Evolutionary conservation across 768 basidiomycete genomes (phyloP), one percentile per base, ranked within the genome.

Genomic region (Gloeopeniophorella convolvens): DNA sequence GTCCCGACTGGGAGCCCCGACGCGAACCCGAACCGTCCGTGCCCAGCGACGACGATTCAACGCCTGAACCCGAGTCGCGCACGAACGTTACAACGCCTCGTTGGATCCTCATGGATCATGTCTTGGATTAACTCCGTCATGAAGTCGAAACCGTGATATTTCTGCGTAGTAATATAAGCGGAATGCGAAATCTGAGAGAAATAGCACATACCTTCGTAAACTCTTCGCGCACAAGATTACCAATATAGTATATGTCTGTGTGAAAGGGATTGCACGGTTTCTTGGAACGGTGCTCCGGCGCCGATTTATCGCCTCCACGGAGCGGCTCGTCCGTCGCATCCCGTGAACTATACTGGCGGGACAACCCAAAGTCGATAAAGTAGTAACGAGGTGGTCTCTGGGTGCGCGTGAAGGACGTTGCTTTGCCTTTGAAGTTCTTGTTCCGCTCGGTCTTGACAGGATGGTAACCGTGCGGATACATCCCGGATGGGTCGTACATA

Each of bases 291-390:
- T 65, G 66, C 46, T 70, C 69, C 2, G 69, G 68, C 1, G 67
- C 65, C 0, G 70, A 61, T 42, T 66, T 67, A 59, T 80, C 76
- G 4, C 68, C 74, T 0, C 73, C 77, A 6, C 57, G 54, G 2
- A 72, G 62, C 0, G 68, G 63, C 3, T 51, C 35, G 26, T 65
- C 68, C 1, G 42, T 55, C 0, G 70, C 51, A 7, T 67, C 57
- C 0, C 59, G 43, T 0, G 68, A 64, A 3, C n/a, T 15, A 28
- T 65, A 65, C 4, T 39, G 51, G 21, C 54, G 55, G 5, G 65
- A 63, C 6, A 63, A 16, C 18, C 65, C 65, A 37, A 62, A 60
- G 55, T 67, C 66, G 31, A 60, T 60, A 35, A 59, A 47, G 32
- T 59, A 62, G 46, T 67, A 68, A 36, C 50, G 54, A 3, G 58